phyloP scores from a whole-genome alignment of 169 alveolate species.

The Eimeria tenella region DNA sequence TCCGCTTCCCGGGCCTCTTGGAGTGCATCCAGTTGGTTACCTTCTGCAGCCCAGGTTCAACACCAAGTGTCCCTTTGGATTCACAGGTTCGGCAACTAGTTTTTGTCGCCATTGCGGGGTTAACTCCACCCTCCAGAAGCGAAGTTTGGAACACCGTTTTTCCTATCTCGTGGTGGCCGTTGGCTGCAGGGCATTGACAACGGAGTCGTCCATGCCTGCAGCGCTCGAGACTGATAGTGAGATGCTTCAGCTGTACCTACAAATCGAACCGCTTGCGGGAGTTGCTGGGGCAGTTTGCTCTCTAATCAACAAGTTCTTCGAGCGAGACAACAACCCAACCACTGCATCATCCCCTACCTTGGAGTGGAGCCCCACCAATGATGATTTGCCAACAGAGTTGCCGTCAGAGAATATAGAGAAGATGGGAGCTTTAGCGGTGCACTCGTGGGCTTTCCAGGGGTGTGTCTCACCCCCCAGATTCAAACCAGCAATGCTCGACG shows the following conservation, averaged over 20 bases:
- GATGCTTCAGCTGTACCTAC: conserved; percentile 12
- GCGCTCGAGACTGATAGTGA: conserved; percentile 24
- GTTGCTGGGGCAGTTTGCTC: conserved; percentile 18
- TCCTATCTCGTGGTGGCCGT: not conserved
- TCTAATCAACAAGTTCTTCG: not conserved
- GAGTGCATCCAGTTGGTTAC: too few relatives aligned
- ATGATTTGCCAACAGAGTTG: conserved; percentile 8
- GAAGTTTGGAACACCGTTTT: not conserved
- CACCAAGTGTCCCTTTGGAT: too few relatives aligned
- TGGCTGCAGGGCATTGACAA: not conserved
- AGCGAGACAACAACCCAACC: not conserved
- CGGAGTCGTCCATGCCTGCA: not conserved
- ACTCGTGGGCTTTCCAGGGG: not conserved
- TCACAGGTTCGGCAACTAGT: too few relatives aligned
- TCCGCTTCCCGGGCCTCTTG: too few relatives aligned
- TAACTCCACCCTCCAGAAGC: not conserved
- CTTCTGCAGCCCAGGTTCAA: too few relatives aligned
- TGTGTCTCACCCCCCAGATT: not conserved
- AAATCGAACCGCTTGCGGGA: conserved; percentile 33
- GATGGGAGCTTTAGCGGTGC: not conserved
- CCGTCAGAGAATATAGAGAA: not conserved
- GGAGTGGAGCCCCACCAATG: not conserved
- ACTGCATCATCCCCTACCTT: not conserved
- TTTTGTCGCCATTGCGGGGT: too few relatives aligned
- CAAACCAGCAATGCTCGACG: not conserved